These are phyloP conservation scores for Cutaneotrichosporon cyanovorans DNA, from an alignment of 1,284 basidiomycete species.

Conservation along the genomic window DNA sequence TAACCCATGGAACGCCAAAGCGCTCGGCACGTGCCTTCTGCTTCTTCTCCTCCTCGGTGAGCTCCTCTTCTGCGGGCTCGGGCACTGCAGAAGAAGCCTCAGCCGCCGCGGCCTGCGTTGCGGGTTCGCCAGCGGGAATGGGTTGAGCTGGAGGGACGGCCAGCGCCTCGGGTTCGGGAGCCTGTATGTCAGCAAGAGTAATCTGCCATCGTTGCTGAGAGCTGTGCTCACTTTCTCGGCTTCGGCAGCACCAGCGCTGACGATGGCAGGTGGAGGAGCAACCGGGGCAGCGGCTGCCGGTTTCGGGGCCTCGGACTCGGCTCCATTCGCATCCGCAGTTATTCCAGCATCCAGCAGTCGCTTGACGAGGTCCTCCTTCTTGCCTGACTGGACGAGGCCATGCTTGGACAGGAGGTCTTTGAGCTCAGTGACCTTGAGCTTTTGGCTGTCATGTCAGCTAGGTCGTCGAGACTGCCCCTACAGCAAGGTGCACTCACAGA, in stretches of 20 bases:
- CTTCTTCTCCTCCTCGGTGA: constrained; percentile 40
- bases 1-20: constrained; percentile 42
- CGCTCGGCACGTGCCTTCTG: constrained; percentile 41
- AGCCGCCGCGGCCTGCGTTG: constrained; percentile 1
- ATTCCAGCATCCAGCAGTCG: constrained; percentile 40
- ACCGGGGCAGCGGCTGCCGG: not conserved
- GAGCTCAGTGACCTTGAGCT: constrained; percentile 46
- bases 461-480: not conserved
- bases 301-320: not conserved
- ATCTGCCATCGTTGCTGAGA: no score
- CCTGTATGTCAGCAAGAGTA: no score
- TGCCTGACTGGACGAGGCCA: constrained; percentile 37
- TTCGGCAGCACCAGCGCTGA: not conserved
- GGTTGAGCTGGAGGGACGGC: no score
- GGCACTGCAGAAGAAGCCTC: no score
- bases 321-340: constrained; percentile 15
- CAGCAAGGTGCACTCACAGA: constrained; percentile 17
- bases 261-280: not conserved
- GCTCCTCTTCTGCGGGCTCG: constrained; percentile 7
- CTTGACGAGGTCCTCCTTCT: constrained; percentile 46
- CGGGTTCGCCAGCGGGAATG: not conserved
- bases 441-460: constrained; percentile 36
- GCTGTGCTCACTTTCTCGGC: not conserved
- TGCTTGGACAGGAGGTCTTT: constrained; percentile 44
- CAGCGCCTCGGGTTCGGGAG: no score